Conservation (phyloP, 2,329 filamentous ascomycete species). For the Fusarium sp. region DNA sequence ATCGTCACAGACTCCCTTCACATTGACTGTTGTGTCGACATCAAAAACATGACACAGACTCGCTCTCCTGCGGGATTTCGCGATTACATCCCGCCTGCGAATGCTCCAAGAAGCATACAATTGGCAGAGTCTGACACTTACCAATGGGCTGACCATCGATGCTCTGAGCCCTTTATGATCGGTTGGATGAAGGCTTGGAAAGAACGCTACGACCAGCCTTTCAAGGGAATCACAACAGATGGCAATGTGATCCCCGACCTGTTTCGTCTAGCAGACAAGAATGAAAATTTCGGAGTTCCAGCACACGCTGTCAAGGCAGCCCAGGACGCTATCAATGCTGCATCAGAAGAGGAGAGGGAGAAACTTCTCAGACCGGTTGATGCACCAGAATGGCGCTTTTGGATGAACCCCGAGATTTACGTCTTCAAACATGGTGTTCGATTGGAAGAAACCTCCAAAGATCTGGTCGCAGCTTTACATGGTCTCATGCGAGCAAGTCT, state of each 20-base stretch:
- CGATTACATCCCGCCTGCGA: constrained; percentile 18
- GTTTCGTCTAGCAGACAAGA: constrained; percentile 3
- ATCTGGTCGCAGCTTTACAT: constrained; percentile 62
- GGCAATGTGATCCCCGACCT: constrained; percentile 10
- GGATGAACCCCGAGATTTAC: constrained; percentile 77
- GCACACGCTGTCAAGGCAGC: not conserved
- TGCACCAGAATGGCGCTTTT: constrained; percentile 75
- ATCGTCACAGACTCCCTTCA: not conserved
- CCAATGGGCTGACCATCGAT: constrained; percentile 21
- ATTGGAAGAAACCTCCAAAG: constrained; percentile 65
- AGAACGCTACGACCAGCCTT: constrained; percentile 9
- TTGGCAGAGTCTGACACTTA: constrained; percentile 22
- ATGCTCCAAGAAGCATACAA: constrained; percentile 18
- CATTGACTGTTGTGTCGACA: too few relatives aligned
- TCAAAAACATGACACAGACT: not conserved
- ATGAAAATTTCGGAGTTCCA: constrained; percentile 15
- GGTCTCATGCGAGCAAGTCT: constrained; percentile 67
- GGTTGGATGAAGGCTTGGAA: constrained; percentile 29
- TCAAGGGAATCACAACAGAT: constrained; percentile 18
- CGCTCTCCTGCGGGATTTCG: constrained; percentile 11
- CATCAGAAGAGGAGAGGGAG: constrained; percentile 53
- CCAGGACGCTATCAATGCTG: not conserved
- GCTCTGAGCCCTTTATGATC: constrained; percentile 31
- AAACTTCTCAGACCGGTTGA: constrained; percentile 69
- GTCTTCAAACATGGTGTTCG: constrained; percentile 73